phyloP scores from a whole-genome alignment of 1,284 basidiomycete species.

The Schizophyllum amplum region DNA sequence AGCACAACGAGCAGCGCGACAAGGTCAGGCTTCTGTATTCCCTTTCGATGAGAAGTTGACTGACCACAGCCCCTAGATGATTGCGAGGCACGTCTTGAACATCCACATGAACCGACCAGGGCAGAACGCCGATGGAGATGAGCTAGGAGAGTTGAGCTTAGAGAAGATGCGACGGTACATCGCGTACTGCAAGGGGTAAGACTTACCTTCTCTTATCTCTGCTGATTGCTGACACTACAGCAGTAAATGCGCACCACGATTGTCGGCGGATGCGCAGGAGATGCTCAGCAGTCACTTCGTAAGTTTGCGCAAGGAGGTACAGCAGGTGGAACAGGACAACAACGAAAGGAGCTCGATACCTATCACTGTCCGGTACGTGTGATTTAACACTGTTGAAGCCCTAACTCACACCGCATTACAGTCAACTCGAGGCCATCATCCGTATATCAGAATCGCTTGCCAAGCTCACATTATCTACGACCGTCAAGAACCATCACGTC shows the following conservation, averaged over 20 bases:
- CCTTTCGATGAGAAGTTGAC: too few species aligned
- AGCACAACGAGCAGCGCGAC: slow-evolving; percentile 94
- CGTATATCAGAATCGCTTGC: slow-evolving; percentile 97
- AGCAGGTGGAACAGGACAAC: slow-evolving; percentile 94
- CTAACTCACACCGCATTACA: slow-evolving; percentile 24
- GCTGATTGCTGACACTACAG: neutral
- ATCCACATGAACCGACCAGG: slow-evolving; percentile 93
- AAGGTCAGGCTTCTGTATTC: slow-evolving; percentile 52
- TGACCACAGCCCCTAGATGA: slow-evolving; percentile 71
- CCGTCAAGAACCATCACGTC: slow-evolving; percentile 90
- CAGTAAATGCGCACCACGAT: slow-evolving; percentile 92
- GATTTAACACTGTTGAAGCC: neutral
- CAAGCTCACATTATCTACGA: slow-evolving; percentile 85
- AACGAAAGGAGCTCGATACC: slow-evolving; percentile 98
- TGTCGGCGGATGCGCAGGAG: slow-evolving; percentile 91
- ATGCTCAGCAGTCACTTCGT: slow-evolving; percentile 98
- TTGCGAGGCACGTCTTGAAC: slow-evolving; percentile 98
- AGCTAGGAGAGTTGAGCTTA: slow-evolving; percentile 89
- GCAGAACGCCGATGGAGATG: slow-evolving; percentile 55
- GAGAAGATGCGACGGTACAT: slow-evolving; percentile 99
- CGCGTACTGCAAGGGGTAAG: slow-evolving; percentile 89
- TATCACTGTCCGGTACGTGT: slow-evolving; percentile 85
- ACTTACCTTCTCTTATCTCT: too few species aligned
- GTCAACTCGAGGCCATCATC: slow-evolving; percentile 98
- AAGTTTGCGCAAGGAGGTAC: slow-evolving; percentile 87